phyloP scores from a whole-genome alignment of 768 basidiomycete genomes.

The Amanita pallidorosea region DNA sequence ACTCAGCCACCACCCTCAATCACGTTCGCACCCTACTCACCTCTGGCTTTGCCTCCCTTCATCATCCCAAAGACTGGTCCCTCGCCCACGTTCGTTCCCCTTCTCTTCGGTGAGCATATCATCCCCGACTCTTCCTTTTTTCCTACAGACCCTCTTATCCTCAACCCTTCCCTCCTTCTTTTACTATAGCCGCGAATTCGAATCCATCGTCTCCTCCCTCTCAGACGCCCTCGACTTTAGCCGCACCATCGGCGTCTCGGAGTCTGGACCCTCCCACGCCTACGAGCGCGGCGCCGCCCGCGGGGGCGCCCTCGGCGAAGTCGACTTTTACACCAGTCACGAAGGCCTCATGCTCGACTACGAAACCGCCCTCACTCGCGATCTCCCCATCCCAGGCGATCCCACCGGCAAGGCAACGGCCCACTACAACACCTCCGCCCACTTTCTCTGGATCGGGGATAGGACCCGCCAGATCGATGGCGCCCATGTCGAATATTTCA shows the following conservation, averaged over 20 bases:
- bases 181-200: conserved; percentile 43
- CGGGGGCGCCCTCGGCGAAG: conserved; percentile 67
- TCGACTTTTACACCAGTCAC: conserved; percentile 89
- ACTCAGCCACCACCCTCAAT: conserved; percentile 90
- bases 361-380: conserved; percentile 84
- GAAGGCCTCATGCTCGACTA: conserved; percentile 86
- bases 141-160: background rate
- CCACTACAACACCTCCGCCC: conserved; percentile 85
- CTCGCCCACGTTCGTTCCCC: conserved; percentile 74
- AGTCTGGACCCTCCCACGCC: too few relatives aligned
- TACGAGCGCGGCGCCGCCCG: conserved; percentile 17
- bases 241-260: conserved; percentile 10
- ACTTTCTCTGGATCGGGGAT: conserved; percentile 34
- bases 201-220: conserved; percentile 30
- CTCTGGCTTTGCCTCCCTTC: conserved; percentile 89
- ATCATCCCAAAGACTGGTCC: conserved; percentile 88
- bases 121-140: too few relatives aligned
- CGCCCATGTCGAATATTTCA: conserved; percentile 93
- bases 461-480: conserved; percentile 86
- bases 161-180: conserved; percentile 2
- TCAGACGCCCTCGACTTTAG: conserved; percentile 92
- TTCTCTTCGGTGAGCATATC: conserved; percentile 50
- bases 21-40: conserved; percentile 40
- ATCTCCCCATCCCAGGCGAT: conserved; percentile 31
- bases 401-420: conserved; percentile 19